A percentile compares a stretch with the other conserved stretches of the same genome.
phyloP scores from a whole-genome alignment of 2,329 filamentous ascomycete species.

The Zymoseptoria passerinii region DNA sequence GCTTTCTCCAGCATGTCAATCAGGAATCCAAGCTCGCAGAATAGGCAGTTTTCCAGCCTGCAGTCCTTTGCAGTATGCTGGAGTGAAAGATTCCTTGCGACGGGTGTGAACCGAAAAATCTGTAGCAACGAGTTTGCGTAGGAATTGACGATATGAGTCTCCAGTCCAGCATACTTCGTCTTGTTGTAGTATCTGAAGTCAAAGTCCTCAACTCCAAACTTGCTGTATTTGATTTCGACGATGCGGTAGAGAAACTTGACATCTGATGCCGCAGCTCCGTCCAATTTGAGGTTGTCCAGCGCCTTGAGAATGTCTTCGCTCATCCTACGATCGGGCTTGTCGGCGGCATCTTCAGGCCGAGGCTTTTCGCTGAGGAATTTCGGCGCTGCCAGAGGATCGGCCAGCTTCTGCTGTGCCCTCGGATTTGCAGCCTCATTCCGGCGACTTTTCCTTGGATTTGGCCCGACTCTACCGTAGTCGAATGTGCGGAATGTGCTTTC shows the following conservation, averaged over 20 bases:
- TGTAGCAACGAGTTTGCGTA: constrained; percentile 91
- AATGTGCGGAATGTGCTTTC: constrained; percentile 59
- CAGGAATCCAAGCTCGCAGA: constrained; percentile 91
- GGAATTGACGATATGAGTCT: constrained; percentile 94
- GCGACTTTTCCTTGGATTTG: constrained; percentile 52
- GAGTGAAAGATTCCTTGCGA: constrained; percentile 78
- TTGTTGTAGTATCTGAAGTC: constrained; percentile 98
- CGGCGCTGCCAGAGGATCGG: constrained; percentile 62
- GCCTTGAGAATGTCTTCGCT: constrained; percentile 55
- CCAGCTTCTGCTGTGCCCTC: constrained; percentile 45
- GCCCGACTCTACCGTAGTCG: constrained; percentile 52
- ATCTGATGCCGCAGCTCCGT: constrained; percentile 65
- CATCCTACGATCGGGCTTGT: constrained; percentile 35
- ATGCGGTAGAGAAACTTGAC: constrained; percentile 84
- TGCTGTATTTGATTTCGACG: constrained; percentile 97
- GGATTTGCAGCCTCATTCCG: constrained; percentile 64
- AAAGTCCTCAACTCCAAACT: constrained; percentile 98
- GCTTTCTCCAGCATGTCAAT: constrained; percentile 99
- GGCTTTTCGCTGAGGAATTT: constrained; percentile 95
- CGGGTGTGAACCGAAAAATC: constrained; percentile 80
- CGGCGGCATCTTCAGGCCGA: constrained; percentile 44
- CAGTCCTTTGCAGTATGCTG: constrained; percentile 84
- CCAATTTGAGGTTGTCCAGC: constrained; percentile 60
- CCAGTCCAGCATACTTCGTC: constrained; percentile 80
- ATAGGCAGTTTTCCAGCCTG: constrained; percentile 69